phyloP scores from a whole-genome alignment of 176 grass and related monocot genomes.

The Tillandsia leiboldiana region DNA sequence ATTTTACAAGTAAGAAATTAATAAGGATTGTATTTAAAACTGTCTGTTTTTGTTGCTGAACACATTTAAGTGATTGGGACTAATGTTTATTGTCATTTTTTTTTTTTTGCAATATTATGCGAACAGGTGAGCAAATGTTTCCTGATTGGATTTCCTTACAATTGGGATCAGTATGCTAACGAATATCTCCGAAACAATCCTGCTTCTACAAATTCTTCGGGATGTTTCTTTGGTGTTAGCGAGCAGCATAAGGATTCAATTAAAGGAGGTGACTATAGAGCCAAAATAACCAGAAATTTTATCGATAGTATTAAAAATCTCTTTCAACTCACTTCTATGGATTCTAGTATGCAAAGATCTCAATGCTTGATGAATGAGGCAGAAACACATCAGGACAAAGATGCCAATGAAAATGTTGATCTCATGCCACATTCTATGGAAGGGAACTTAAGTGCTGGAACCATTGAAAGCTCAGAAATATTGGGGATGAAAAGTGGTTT shows the following conservation, averaged over 20 bases:
- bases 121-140: constrained; percentile 17
- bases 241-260: neutral
- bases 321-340: neutral
- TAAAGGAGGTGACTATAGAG: neutral
- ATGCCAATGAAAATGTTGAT: neutral
- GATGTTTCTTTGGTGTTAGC: neutral
- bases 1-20: neutral
- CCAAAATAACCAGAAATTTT: constrained; percentile 22
- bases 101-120: constrained; percentile 8
- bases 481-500: neutral
- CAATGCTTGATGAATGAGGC: constrained; percentile 5
- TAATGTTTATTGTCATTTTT: neutral
- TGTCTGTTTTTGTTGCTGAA: neutral
- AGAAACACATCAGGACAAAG: constrained; percentile 4
- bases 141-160: constrained; percentile 9
- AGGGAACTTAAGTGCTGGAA: neutral
- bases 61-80: neutral
- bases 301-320: constrained; percentile 20
- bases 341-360: neutral
- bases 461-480: neutral
- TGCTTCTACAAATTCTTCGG: constrained; percentile 2
- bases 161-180: constrained; percentile 6
- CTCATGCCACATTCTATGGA: neutral
- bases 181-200: neutral
- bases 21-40: neutral